Evolutionary conservation across 2,329 filamentous ascomycete species (phyloP).

Genomic region (Aspergillus brasiliensis): DNA sequence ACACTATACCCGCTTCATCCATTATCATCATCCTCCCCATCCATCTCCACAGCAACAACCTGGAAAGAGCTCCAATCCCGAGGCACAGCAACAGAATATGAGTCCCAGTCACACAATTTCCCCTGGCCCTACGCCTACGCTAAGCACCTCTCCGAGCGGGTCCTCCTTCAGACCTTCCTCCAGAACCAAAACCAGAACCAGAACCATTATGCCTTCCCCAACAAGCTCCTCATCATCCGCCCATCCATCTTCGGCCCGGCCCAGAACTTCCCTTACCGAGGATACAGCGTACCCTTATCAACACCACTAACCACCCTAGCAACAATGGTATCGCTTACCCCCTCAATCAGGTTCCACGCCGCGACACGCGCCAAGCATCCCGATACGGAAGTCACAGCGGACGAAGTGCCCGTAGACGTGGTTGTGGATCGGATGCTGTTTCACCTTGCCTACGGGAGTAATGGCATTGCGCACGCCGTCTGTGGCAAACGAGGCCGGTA

Average conservation of each 20-base stretch:
- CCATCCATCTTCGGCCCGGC: slow-evolving; percentile 17
- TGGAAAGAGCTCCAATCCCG: slow-evolving; percentile 4
- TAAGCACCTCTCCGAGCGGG: slow-evolving; percentile 18
- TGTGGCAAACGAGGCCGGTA: not conserved
- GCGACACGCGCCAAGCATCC: not conserved
- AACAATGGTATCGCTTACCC: slow-evolving; percentile 3
- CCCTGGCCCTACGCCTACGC: slow-evolving; percentile 21
- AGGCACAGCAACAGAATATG: slow-evolving; percentile 1
- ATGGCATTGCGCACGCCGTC: slow-evolving; percentile 4
- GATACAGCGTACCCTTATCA: slow-evolving; percentile 11
- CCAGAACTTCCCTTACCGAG: slow-evolving; percentile 9
- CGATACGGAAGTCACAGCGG: not conserved
- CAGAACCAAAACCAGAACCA: not conserved
- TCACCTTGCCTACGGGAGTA: not conserved
- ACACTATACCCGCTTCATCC: slow-evolving; percentile 12
- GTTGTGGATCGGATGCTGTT: slow-evolving; percentile 7
- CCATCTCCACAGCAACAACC: not conserved
- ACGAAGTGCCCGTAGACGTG: slow-evolving; percentile 8
- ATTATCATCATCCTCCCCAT: not conserved
- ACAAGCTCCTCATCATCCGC: slow-evolving; percentile 17
- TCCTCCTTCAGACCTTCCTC: slow-evolving; percentile 1
- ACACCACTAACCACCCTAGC: slow-evolving; percentile 6
- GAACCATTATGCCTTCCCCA: not conserved
- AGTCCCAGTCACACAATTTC: slow-evolving; percentile 8
- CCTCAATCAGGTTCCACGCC: not conserved